Base-by-base conservation (phyloP, 192 early-diverging fungal genomes). In the Coemansia sp. region DNA sequence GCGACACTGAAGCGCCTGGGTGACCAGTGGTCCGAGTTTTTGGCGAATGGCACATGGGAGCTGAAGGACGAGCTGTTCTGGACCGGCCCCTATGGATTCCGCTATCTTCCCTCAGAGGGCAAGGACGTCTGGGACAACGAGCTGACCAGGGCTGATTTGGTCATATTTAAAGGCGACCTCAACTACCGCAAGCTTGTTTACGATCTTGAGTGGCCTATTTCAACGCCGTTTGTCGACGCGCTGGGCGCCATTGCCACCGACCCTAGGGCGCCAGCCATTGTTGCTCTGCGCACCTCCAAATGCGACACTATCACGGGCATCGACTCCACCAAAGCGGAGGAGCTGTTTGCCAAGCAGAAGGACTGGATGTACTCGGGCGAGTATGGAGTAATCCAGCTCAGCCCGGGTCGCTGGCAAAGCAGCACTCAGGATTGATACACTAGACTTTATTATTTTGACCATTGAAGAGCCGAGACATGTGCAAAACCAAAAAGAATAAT, bases 141-240 rank as follows among this genome's bases (percentile, higher is more conserved):
- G 77, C 56, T 79, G 31, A 45, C 47, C 11, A 63, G 74, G 33
- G 70, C 90, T 1, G 75, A 85, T 25, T 39, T 92, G 18, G 77
- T 90, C 35, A 83, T 99, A 11, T 97, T 93, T 65, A 99, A 99
- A 70, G 96, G 96, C 30, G 96, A 99, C 58, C 66, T 99, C 53
- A 99, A 97, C 78, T 97, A 91, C 68, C 81, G 94, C 39, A 99
- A 99, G 67, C 77, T 94, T 25, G 82, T 90, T n/a, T 92, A 93
- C 70, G 95, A 97, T 56, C 87, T 85, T 59, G 68, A 89, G 18
- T 97, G 94, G 92, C 80, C 82, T 0, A 77, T 81, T 1, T 86
- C 88, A 0, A 94, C 92, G 4, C 80, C 86, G n/a, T 95, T 99
- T 66, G 56, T 45, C 15, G 83, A 85, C 3, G 92, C 94, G 0